A percentile compares a stretch with the other conserved stretches of the same genome.
phyloP scores from a whole-genome alignment of 768 basidiomycete species.

The Russula compacta region DNA sequence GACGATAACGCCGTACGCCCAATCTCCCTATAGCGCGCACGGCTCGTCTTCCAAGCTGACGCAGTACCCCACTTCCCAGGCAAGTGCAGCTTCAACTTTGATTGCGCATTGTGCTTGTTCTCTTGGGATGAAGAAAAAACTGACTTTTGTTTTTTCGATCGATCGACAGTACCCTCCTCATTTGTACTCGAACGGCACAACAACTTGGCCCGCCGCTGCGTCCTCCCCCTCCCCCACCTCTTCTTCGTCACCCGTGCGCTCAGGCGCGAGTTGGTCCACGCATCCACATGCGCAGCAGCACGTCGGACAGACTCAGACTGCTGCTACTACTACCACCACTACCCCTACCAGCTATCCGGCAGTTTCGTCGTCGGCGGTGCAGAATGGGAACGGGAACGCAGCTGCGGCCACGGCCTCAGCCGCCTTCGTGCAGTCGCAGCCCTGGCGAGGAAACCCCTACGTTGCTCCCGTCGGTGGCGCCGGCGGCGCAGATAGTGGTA shows the following conservation, averaged over 20 bases:
- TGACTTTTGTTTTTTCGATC: background rate
- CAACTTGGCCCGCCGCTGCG: constrained; percentile 1
- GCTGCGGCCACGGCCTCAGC: background rate
- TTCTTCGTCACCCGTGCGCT: background rate
- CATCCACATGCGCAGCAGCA: background rate
- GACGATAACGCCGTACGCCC: background rate
- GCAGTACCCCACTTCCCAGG: constrained; percentile 1
- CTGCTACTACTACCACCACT: background rate
- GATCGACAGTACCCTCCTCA: background rate
- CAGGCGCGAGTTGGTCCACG: constrained; percentile 2
- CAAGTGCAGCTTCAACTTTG: background rate
- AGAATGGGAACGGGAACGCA: constrained; percentile 10
- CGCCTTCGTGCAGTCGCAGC: background rate
- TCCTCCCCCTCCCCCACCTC: background rate
- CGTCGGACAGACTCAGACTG: background rate
- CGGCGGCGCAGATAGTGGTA: background rate
- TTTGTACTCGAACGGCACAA: constrained; percentile 8
- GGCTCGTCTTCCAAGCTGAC: constrained; percentile 1
- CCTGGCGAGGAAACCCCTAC: constrained; percentile 10
- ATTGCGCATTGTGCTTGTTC: background rate
- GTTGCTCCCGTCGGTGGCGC: background rate
- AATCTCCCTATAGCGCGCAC: background rate
- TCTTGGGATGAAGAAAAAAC: background rate
- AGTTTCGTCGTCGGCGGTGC: background rate
- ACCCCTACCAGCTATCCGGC: constrained; percentile 1